Base-by-base conservation (phyloP, 2,329 filamentous ascomycete genomes). In the Elsinoe australis region DNA sequence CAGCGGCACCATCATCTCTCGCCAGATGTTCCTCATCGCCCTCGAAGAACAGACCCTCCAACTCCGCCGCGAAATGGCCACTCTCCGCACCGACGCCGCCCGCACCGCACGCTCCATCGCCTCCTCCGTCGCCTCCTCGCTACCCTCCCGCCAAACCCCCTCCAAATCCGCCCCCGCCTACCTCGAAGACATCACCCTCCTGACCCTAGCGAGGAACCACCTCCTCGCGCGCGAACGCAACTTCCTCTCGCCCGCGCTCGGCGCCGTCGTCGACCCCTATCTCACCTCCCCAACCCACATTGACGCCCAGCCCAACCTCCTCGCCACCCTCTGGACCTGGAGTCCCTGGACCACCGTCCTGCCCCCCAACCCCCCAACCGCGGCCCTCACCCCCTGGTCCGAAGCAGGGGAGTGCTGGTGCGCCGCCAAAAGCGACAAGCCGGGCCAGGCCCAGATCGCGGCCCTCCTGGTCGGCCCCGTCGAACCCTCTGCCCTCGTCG, bases 321-420 rank as follows among this genome's bases (percentile, higher is more conserved):
- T 51, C 6, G 41, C 52, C 29, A 29, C 14, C 10, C 18, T 33
- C 19, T 8, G 58, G 15, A 49, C 49, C 26, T 58, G 55, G 53
- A 53, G 19, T 55, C 34, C 36, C 53, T 47, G 36, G 41, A 58
- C n/a, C 17, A 57, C 4, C 49, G 57, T 36, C 48, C 57, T 50
- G 10, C 47, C 57, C 56, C 56, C 58, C 63, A 58, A 58, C 15
- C 67, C 72, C 1, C 72, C 74, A 0, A 58, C 68, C n/a, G 64
- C 71, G 0, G 87, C 84, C 1, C 71, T 95, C 2, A 61, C 66
- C 1, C 67, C 71, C 3, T 95, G 89, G 87, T 71, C 80, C 7
- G 85, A 94, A 41, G 75, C 83, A 26, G 86, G 85, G 15, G 85
- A 96, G 53, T 94, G 87, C 65, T 96, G 87, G 85, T 96, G 90